Evolutionary conservation across 1,139 yeast genomes (phyloP).

Genomic region (Yamadazyma diddensiae): DNA sequence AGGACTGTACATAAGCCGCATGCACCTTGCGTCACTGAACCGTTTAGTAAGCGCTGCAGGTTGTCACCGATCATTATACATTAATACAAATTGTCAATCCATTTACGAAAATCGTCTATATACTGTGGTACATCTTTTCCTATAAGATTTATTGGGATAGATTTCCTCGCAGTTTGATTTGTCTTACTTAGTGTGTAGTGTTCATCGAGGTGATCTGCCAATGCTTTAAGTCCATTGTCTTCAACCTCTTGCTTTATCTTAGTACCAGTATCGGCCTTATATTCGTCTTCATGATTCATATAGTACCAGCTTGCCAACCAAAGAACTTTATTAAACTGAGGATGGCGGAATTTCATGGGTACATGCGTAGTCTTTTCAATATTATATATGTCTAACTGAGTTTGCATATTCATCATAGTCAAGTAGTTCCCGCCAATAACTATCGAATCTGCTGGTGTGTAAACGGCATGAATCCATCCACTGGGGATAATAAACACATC

Average conservation of each 20-base stretch:
- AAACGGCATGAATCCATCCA: constrained; percentile 93
- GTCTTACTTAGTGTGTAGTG: constrained; percentile 30
- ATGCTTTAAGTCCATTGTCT: constrained; percentile 2
- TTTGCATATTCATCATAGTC: constrained; percentile 58
- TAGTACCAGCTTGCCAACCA: constrained; percentile 61
- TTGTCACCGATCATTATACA: too few species aligned
- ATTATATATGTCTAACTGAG: constrained; percentile 58
- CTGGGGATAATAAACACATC: constrained; percentile 83
- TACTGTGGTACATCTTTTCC: constrained; percentile 23
- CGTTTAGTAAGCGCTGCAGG: too few species aligned
- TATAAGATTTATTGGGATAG: constrained; percentile 25
- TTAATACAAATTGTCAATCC: too few species aligned
- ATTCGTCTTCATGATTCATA: constrained; percentile 24
- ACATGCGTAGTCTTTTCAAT: constrained; percentile 71
- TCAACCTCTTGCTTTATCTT: constrained; percentile 6
- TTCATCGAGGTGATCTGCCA: constrained; percentile 16
- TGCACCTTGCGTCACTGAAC: too few species aligned
- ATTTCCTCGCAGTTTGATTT: constrained; percentile 24
- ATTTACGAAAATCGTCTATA: constrained; percentile 17
- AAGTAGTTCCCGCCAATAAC: constrained; percentile 88
- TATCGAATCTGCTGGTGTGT: constrained; percentile 75
- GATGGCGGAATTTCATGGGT: constrained; percentile 74
- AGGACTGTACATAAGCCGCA: too few species aligned
- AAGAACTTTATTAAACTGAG: constrained; percentile 66
- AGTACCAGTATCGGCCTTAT: constrained; percentile 19